A percentile compares a stretch with the other conserved stretches of the same genome.
phyloP scores from a whole-genome alignment of 208 protist genomes.

The Wallacemonas sp. region DNA sequence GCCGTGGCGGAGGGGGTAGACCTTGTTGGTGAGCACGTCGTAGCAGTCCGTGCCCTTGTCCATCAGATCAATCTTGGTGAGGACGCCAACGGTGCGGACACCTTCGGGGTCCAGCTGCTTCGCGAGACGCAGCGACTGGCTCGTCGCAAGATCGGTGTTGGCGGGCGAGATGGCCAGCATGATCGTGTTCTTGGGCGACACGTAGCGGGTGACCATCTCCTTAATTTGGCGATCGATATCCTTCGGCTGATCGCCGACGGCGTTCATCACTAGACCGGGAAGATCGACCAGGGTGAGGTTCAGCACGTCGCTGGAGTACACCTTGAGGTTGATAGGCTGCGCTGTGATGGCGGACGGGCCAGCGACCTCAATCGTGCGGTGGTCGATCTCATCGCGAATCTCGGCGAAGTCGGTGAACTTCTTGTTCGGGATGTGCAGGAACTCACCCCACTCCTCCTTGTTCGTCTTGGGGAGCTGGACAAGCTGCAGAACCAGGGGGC shows the following conservation, averaged over 20 bases:
- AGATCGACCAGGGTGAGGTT: slow-evolving; percentile 99
- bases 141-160: slow-evolving; percentile 99
- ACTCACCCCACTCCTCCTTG: slow-evolving; percentile 87
- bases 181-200: slow-evolving; percentile 96
- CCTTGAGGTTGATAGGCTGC: slow-evolving; percentile 97
- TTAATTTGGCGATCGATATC: slow-evolving; percentile 98
- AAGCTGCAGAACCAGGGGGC: slow-evolving; percentile 99
- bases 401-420: slow-evolving; percentile 96
- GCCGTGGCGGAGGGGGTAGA: slow-evolving; percentile 95
- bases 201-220: slow-evolving; percentile 97
- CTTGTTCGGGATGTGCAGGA: slow-evolving; percentile 87
- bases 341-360: slow-evolving; percentile 95
- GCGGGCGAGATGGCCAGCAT: slow-evolving; percentile 98
- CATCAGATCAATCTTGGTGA: slow-evolving; percentile 99
- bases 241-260: slow-evolving; percentile 97
- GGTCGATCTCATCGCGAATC: slow-evolving; percentile 95
- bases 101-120: slow-evolving; percentile 97
- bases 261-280: slow-evolving; percentile 99
- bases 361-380: slow-evolving; percentile 96
- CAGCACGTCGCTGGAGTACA: slow-evolving; percentile 94
- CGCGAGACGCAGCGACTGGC: slow-evolving; percentile 97
- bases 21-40: slow-evolving; percentile 94
- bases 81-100: slow-evolving; percentile 97
- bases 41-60: slow-evolving; percentile 97
- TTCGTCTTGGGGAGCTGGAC: slow-evolving; percentile 77